Percentiles rank a stretch among this genome's conserved stretches.
These are phyloP conservation scores for Magnolia kwangsiensis DNA, from an alignment of 164 flowering plant species.

Conservation along the genomic window DNA sequence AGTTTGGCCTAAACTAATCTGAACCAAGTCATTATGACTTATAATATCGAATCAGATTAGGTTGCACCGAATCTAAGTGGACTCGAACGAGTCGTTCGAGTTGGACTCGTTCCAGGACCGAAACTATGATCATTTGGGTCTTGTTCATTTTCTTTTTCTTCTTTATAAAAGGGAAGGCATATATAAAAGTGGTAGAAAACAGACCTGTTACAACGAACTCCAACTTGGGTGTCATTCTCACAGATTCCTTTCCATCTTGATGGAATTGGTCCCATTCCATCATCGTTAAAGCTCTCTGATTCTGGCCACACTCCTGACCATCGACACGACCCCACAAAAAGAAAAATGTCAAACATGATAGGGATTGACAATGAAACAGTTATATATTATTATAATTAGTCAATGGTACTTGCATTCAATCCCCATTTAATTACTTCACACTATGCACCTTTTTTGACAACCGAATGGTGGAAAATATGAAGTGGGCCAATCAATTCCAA, in stretches of 20 bases:
- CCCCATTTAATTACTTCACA: neutral
- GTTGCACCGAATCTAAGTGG: too few species aligned
- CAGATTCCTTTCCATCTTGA: conserved; percentile 70
- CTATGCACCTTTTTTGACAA: neutral
- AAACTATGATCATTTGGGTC: too few species aligned
- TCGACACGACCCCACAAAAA: neutral
- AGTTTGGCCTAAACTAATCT: too few species aligned
- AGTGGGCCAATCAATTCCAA: neutral
- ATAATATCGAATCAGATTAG: too few species aligned
- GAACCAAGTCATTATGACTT: too few species aligned
- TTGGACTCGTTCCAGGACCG: too few species aligned
- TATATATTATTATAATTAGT: neutral
- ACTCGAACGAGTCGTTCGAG: too few species aligned
- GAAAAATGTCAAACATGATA: conserved; percentile 19
- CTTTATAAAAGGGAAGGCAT: neutral
- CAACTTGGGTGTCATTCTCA: conserved; percentile 23
- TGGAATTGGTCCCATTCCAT: conserved; percentile 60
- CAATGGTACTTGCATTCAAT: neutral
- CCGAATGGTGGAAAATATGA: neutral
- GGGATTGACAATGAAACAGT: conserved; percentile 11
- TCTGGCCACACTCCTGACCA: conserved; percentile 78
- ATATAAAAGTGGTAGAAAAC: neutral
- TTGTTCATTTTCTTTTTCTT: too few species aligned
- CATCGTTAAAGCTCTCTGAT: conserved; percentile 59
- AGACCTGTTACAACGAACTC: conserved; percentile 52